Evolutionary conservation across 108 stramenopile genomes (phyloP).

Genomic region (Mediolabrus comicus): DNA sequence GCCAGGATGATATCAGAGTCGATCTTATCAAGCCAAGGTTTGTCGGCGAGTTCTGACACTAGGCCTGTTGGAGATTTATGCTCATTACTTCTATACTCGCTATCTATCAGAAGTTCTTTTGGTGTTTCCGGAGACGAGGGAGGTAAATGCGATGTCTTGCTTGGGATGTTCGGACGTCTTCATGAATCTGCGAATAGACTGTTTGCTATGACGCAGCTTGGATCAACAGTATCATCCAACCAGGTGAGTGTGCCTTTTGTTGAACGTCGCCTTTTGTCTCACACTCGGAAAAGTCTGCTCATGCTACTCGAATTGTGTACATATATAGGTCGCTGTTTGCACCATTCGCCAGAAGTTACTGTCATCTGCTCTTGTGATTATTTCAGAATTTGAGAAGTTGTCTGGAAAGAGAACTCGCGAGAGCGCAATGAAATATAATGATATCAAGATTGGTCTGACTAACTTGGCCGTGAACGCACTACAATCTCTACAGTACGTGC

Average conservation of each 20-base stretch:
- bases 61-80: conserved; percentile 24
- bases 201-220: conserved; percentile 21
- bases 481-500: conserved; percentile 26
- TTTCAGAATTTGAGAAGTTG: conserved; percentile 20
- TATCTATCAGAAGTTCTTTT: conserved; percentile 2
- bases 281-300: no score
- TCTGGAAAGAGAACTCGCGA: conserved; percentile 7
- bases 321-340: conserved; percentile 15
- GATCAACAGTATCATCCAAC: neutral
- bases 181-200: conserved; percentile 26
- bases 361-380: conserved; percentile 20
- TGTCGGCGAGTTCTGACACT: neutral
- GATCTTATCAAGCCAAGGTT: conserved; percentile 15
- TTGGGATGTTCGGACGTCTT: conserved; percentile 21
- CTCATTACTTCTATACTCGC: conserved; percentile 27
- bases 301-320: no score
- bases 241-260: conserved; percentile 10
- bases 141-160: neutral
- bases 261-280: no score
- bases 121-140: neutral
- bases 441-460: conserved; percentile 29
- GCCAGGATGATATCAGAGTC: conserved; percentile 25
- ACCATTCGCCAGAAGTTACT: conserved; percentile 21
- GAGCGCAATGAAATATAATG: conserved; percentile 17
- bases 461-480: conserved; percentile 31